phyloP scores from a whole-genome alignment of 441 rosid species.

The Croton setiger region DNA sequence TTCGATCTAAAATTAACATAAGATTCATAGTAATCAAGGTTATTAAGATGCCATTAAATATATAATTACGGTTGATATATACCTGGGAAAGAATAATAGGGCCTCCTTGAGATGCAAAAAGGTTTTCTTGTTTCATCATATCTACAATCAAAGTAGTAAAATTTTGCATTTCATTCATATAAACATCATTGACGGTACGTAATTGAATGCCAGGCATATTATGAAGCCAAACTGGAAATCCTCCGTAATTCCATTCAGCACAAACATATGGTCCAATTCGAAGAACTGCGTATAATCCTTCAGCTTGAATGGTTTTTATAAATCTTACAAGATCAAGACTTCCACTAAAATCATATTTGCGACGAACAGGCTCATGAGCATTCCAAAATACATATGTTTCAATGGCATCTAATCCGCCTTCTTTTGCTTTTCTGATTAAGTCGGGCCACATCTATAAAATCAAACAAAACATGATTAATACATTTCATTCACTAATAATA shows the following conservation, averaged over 20 bases:
- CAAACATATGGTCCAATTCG: constrained; percentile 69
- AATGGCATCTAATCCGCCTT: constrained; percentile 71
- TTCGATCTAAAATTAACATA: constrained; percentile 37
- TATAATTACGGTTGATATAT: neutral
- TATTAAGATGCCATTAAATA: neutral
- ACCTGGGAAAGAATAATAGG: constrained; percentile 70
- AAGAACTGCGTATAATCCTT: constrained; percentile 44
- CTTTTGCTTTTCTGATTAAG: constrained; percentile 61
- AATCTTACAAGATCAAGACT: constrained; percentile 41
- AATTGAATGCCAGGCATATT: constrained; percentile 64
- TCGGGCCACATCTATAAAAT: constrained; percentile 66
- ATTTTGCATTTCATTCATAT: constrained; percentile 52
- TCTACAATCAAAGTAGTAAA: constrained; percentile 50
- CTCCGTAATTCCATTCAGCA: constrained; percentile 77
- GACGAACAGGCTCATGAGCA: constrained; percentile 68
- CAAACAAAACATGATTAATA: too few relatives aligned
- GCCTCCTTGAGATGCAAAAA: constrained; percentile 78
- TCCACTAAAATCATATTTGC: constrained; percentile 41
- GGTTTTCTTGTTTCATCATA: constrained; percentile 45
- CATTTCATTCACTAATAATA: too few relatives aligned
- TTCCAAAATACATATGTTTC: constrained; percentile 85
- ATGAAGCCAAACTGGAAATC: constrained; percentile 83
- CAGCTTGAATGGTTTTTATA: constrained; percentile 33
- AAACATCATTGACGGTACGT: constrained; percentile 63
- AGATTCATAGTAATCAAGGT: too few relatives aligned